Percentiles rank a stretch among this genome's conserved stretches.
These are phyloP conservation scores for Lathyrus oleraceus DNA, from an alignment of 306 rosid species.

Conservation along the genomic window DNA sequence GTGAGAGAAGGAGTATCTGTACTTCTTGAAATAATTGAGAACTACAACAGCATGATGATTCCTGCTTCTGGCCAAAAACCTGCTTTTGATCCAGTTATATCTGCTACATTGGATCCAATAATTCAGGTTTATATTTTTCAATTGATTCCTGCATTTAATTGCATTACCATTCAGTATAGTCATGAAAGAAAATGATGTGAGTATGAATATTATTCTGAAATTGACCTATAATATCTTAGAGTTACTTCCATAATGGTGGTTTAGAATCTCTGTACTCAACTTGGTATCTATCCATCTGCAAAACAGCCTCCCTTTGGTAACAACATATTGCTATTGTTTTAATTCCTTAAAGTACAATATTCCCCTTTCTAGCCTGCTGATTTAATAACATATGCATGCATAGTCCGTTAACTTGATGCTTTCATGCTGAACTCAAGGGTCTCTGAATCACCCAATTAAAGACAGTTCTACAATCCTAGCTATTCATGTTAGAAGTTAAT, in stretches of 20 bases:
- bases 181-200: constrained; percentile 17
- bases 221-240: constrained; percentile 17
- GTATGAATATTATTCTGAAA: constrained; percentile 18
- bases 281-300: constrained; percentile 8
- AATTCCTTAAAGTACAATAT: constrained; percentile 7
- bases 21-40: constrained; percentile 89
- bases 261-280: constrained; percentile 18
- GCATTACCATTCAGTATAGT: constrained; percentile 17
- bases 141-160: constrained; percentile 24
- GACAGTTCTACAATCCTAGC: constrained; percentile 18
- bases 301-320: constrained; percentile 26
- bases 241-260: constrained; percentile 5
- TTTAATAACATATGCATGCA: constrained; percentile 20
- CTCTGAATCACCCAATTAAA: constrained; percentile 12
- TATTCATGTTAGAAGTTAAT: constrained; percentile 26
- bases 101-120: constrained; percentile 91
- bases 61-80: constrained; percentile 77
- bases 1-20: constrained; percentile 94
- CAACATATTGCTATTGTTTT: constrained; percentile 23
- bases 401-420: constrained; percentile 12
- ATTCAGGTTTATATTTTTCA: constrained; percentile 63
- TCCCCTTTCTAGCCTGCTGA: constrained; percentile 13
- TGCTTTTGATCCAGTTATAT: constrained; percentile 81
- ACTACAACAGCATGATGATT: constrained; percentile 81
- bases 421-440: constrained; percentile 24